Percentiles rank a stretch among this genome's conserved stretches.
These are phyloP conservation scores for Penicillium hordei DNA, from an alignment of 2,329 filamentous ascomycete genomes.

Conservation along the genomic window DNA sequence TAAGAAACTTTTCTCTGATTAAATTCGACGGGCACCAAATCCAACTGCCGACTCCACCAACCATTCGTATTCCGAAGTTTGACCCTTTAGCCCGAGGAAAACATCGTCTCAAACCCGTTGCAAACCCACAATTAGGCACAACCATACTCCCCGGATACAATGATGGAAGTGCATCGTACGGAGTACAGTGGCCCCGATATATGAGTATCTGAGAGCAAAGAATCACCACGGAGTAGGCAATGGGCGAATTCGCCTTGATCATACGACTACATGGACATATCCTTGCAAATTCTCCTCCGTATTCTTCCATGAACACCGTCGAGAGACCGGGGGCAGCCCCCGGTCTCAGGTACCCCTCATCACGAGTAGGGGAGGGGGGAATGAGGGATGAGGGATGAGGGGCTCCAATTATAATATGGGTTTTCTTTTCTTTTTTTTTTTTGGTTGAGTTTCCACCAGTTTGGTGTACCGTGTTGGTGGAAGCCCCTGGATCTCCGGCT, in stretches of 20 bases:
- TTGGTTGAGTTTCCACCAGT: background rate
- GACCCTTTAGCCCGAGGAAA: background rate
- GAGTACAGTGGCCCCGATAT: background rate
- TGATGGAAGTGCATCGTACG: background rate
- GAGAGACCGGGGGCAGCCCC: background rate
- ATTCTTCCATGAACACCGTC: background rate
- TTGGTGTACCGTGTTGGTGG: background rate
- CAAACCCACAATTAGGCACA: background rate
- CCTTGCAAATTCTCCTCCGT: background rate
- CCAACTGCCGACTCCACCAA: background rate
- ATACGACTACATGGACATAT: background rate
- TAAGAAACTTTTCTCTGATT: slow-evolving; percentile 1
- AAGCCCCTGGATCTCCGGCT: background rate
- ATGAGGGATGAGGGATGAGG: too few relatives aligned
- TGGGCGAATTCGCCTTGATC: background rate
- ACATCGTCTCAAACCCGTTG: background rate
- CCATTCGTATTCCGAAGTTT: background rate
- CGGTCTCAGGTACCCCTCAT: background rate
- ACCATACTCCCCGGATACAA: background rate
- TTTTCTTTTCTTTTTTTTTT: background rate
- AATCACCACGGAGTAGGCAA: too few relatives aligned
- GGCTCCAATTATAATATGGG: background rate
- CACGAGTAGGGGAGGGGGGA: too few relatives aligned
- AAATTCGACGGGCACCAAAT: slow-evolving; percentile 1
- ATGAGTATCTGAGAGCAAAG: too few relatives aligned